These are phyloP conservation scores for Globisporangium barbulae DNA, from an alignment of 352 stramenopile species.

Conservation along the genomic window DNA sequence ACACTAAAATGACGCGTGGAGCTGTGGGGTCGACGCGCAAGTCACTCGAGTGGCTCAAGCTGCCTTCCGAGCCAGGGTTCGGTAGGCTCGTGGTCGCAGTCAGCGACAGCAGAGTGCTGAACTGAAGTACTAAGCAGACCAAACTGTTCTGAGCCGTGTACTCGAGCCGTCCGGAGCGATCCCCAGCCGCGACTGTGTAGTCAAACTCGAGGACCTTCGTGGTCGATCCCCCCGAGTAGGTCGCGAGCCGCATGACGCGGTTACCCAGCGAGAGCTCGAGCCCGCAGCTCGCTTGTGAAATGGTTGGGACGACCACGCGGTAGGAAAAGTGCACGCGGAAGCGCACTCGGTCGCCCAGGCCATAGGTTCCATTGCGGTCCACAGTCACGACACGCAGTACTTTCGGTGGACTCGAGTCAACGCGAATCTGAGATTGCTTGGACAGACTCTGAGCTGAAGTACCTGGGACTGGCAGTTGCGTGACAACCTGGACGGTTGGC, in stretches of 20 bases:
- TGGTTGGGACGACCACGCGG: slow-evolving; percentile 27
- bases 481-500: slow-evolving; percentile 24
- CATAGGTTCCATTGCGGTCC: slow-evolving; percentile 47
- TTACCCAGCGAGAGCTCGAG: slow-evolving; percentile 46
- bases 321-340: slow-evolving; percentile 56
- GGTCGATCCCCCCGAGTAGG: slow-evolving; percentile 46
- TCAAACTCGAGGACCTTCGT: slow-evolving; percentile 48
- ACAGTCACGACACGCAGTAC: slow-evolving; percentile 29
- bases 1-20: slow-evolving; percentile 44
- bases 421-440: slow-evolving; percentile 23
- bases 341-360: slow-evolving; percentile 29
- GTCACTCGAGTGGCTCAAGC: slow-evolving; percentile 32
- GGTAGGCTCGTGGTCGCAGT: slow-evolving; percentile 37
- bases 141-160: slow-evolving; percentile 45
- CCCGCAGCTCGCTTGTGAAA: slow-evolving; percentile 19
- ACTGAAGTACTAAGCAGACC: slow-evolving; percentile 43
- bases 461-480: slow-evolving; percentile 26
- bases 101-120: slow-evolving; percentile 42
- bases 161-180: slow-evolving; percentile 45
- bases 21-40: slow-evolving; percentile 45
- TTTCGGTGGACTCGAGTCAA: slow-evolving; percentile 38
- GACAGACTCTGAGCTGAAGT: slow-evolving; percentile 34
- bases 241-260: slow-evolving; percentile 26
- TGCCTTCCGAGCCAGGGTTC: slow-evolving; percentile 34
- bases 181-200: slow-evolving; percentile 45